Evolutionary conservation across 2,329 filamentous ascomycete genomes (phyloP).

Genomic region (Fusarium protoensiforme): DNA sequence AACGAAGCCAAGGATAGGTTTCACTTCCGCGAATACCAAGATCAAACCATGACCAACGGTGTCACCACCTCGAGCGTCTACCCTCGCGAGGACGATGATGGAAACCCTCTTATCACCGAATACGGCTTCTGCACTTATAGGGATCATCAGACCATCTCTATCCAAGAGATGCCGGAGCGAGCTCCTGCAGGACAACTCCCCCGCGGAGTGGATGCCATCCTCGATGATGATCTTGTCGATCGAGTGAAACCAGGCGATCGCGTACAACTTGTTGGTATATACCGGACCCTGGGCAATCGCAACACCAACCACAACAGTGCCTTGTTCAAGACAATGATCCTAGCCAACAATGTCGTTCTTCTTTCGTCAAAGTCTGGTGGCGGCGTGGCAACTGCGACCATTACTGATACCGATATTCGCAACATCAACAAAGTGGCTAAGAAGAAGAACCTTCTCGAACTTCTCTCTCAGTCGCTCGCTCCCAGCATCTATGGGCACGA

Average conservation of each 20-base stretch:
- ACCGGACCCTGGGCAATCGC: slow-evolving; percentile 91
- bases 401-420: slow-evolving; percentile 96
- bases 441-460: slow-evolving; percentile 91
- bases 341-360: slow-evolving; percentile 95
- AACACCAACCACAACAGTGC: slow-evolving; percentile 92
- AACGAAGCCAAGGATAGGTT: slow-evolving; percentile 89
- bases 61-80: slow-evolving; percentile 92
- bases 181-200: slow-evolving; percentile 96
- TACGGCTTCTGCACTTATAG: slow-evolving; percentile 96
- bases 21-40: slow-evolving; percentile 88
- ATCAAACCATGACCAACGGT: slow-evolving; percentile 97
- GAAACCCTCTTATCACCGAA: slow-evolving; percentile 92
- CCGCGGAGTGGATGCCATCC: slow-evolving; percentile 92
- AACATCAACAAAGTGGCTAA: slow-evolving; percentile 99
- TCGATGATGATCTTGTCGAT: slow-evolving; percentile 97
- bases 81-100: slow-evolving; percentile 91
- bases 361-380: slow-evolving; percentile 96
- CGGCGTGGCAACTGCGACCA: slow-evolving; percentile 88
- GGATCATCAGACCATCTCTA: slow-evolving; percentile 97
- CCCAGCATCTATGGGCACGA: slow-evolving; percentile 98
- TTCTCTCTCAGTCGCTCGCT: slow-evolving; percentile 92
- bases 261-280: slow-evolving; percentile 97
- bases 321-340: slow-evolving; percentile 91
- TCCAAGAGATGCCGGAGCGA: slow-evolving; percentile 98
- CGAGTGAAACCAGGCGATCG: slow-evolving; percentile 94